Percentiles rank a stretch among this genome's conserved stretches.
phyloP scores from a whole-genome alignment of 306 rosid genomes.

The Lathyrus sativus region DNA sequence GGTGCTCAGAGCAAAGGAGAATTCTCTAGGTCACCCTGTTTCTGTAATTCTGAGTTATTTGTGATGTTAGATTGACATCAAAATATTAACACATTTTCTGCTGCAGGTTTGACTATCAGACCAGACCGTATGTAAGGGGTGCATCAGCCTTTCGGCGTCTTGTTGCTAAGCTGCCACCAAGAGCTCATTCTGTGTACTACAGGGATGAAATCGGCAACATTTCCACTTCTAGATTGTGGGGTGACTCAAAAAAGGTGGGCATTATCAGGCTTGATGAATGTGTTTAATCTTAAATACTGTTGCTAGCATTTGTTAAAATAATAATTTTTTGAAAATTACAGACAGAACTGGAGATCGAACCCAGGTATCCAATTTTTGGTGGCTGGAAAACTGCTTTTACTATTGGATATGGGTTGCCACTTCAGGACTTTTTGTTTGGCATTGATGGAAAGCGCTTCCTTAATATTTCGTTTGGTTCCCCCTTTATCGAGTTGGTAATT shows the following conservation, averaged over 20 bases:
- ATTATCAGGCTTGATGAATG: background rate
- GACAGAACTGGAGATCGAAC: conserved; percentile 88
- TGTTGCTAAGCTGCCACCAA: conserved; percentile 85
- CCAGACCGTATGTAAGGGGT: conserved; percentile 77
- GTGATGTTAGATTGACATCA: conserved; percentile 24
- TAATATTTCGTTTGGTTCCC: conserved; percentile 77
- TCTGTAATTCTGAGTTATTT: conserved; percentile 36
- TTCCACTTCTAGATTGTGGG: conserved; percentile 94
- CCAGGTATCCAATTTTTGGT: conserved; percentile 94
- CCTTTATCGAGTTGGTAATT: conserved; percentile 77
- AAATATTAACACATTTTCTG: conserved; percentile 40
- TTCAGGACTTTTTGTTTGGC: conserved; percentile 76
- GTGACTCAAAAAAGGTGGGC: conserved; percentile 82
- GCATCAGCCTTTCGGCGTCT: conserved; percentile 81
- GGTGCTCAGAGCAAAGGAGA: conserved; percentile 94
- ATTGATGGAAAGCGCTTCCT: conserved; percentile 76
- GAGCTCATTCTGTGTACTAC: conserved; percentile 92
- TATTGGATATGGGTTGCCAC: conserved; percentile 92
- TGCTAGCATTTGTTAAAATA: conserved; percentile 33
- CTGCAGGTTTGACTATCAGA: conserved; percentile 89
- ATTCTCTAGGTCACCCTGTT: conserved; percentile 75
- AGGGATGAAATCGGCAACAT: conserved; percentile 97
- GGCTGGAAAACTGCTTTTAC: conserved; percentile 96
- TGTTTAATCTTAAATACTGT: conserved; percentile 6
- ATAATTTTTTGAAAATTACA: conserved; percentile 42